Evolutionary conservation across 441 rosid genomes (phyloP).

Genomic region (Aquilaria agallochum): DNA sequence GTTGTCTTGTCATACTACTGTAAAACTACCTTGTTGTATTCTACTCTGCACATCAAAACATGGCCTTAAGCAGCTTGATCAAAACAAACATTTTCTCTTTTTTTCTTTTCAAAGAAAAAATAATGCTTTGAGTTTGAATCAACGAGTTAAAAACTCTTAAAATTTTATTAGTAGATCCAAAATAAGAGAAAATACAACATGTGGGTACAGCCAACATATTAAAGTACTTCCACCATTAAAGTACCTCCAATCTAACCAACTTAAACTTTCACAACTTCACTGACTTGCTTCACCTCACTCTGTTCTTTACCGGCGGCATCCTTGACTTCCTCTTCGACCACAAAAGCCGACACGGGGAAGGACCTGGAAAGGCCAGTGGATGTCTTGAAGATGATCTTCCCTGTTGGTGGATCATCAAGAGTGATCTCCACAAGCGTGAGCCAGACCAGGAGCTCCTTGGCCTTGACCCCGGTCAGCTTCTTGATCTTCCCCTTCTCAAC

Average conservation of each 20-base stretch:
- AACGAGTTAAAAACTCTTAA: no score
- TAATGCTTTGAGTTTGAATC: no score
- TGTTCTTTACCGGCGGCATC: conserved; percentile 15
- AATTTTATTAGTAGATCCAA: conserved; percentile 3
- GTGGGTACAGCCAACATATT: no score
- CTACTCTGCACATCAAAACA: no score
- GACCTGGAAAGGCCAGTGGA: conserved; percentile 54
- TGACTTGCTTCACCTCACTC: conserved; percentile 17
- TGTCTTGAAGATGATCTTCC: conserved; percentile 51
- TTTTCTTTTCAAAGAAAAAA: no score
- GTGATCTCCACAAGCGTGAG: conserved; percentile 58
- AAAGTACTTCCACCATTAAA: conserved; percentile 3
- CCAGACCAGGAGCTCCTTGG: conserved; percentile 90
- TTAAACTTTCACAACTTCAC: neutral
- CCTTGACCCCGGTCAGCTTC: conserved; percentile 93
- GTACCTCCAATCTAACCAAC: neutral
- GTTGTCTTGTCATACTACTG: no score
- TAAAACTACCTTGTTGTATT: no score
- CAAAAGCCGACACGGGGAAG: conserved; percentile 53
- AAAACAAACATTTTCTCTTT: no score
- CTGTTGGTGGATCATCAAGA: conserved; percentile 47
- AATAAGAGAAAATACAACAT: no score
- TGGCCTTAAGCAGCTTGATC: no score
- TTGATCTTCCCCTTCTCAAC: conserved; percentile 65
- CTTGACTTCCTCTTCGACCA: conserved; percentile 32